These are phyloP conservation scores for Apophysomyces sp. DNA, from an alignment of 371 early-diverging fungal species.

Conservation along the genomic window DNA sequence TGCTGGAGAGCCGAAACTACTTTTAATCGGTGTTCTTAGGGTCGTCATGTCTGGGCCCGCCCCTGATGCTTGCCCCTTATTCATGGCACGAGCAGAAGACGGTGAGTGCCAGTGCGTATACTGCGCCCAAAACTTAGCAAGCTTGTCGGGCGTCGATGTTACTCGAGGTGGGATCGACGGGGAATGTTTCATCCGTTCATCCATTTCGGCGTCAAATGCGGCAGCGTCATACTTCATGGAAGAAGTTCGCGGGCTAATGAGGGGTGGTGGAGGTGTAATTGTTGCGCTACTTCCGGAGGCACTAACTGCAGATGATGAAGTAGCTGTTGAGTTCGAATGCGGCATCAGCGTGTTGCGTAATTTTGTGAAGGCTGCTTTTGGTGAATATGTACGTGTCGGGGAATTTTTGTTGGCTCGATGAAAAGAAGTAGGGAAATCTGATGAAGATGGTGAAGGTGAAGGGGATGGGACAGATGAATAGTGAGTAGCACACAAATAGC, in stretches of 20 bases:
- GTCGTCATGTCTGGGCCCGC: background rate
- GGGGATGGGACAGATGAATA: conserved; percentile 17
- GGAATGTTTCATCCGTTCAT: conserved; percentile 26
- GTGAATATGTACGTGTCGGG: conserved; percentile 33
- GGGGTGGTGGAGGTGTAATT: conserved; percentile 18
- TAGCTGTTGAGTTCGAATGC: conserved; percentile 23
- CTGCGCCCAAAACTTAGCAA: conserved; percentile 38
- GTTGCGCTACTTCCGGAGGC: conserved; percentile 16
- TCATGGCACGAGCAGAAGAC: conserved; percentile 1
- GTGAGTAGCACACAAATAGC: conserved; percentile 14
- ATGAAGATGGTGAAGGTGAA: conserved; percentile 28
- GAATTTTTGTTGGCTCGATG: conserved; percentile 9
- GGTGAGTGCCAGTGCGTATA: conserved; percentile 33
- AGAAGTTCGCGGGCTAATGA: conserved; percentile 32
- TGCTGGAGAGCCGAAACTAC: background rate
- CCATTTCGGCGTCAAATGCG: conserved; percentile 22
- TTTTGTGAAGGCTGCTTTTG: conserved; percentile 37
- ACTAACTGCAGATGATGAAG: conserved; percentile 9
- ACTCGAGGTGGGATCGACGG: conserved; percentile 40
- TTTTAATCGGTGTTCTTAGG: background rate
- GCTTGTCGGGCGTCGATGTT: conserved; percentile 44
- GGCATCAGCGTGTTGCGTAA: conserved; percentile 31
- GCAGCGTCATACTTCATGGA: conserved; percentile 32
- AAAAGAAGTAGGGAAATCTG: conserved; percentile 13
- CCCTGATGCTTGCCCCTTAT: background rate